Evolutionary conservation across 208 protist genomes (phyloP).

Genomic region (Leishmania arabica): DNA sequence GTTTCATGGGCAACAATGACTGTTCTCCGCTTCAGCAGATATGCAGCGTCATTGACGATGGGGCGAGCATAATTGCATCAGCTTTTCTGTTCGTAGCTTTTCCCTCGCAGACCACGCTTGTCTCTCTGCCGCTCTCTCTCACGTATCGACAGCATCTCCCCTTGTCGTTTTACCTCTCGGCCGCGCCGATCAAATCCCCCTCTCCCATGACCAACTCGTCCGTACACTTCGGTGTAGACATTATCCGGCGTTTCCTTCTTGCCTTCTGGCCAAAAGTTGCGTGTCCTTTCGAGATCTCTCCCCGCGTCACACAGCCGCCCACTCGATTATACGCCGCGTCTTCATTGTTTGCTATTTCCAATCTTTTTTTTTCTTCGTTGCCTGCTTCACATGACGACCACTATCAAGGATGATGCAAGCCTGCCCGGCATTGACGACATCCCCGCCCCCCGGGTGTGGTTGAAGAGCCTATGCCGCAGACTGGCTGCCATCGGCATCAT

Average conservation of each 20-base stretch:
- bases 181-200: neutral
- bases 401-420: neutral
- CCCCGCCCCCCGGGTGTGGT: conserved; percentile 5
- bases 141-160: neutral
- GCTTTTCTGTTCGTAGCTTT: neutral
- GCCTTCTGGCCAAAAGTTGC: neutral
- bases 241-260: neutral
- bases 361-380: neutral
- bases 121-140: neutral
- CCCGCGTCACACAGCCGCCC: neutral
- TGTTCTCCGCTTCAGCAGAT: neutral
- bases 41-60: neutral
- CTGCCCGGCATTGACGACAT: neutral
- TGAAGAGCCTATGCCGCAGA: conserved; percentile 21
- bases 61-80: neutral
- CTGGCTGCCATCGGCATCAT: conserved; percentile 19
- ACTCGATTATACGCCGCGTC: neutral
- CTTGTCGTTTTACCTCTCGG: neutral
- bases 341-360: too few species aligned
- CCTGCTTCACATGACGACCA: neutral
- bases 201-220: neutral
- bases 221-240: neutral
- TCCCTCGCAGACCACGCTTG: neutral
- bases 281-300: neutral
- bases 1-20: neutral